Conservation (phyloP, 495 filamentous ascomycete genomes). For the Aspergillus coremiiformis region DNA sequence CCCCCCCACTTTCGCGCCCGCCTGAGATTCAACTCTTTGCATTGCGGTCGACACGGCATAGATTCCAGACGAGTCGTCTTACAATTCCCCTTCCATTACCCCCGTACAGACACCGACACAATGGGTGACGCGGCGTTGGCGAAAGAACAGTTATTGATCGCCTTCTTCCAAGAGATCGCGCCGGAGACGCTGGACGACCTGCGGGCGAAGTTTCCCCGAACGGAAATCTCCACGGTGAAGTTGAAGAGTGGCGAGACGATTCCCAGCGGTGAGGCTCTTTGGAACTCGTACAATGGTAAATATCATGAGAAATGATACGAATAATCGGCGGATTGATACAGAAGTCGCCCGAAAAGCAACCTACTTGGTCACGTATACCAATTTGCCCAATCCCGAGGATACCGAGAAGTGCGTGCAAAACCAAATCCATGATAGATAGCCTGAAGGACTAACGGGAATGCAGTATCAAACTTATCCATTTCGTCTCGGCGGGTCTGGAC, state of each 20-base stretch:
- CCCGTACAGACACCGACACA: not conserved
- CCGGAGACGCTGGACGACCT: not conserved
- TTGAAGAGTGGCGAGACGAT: conserved; percentile 4
- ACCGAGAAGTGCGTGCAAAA: conserved; percentile 9
- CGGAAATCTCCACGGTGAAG: conserved; percentile 3
- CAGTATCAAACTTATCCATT: conserved; percentile 65
- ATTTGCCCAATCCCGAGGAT: conserved; percentile 16
- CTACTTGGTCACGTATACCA: conserved; percentile 12
- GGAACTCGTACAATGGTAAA: not conserved
- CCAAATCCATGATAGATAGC: not conserved
- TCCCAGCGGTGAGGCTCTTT: conserved; percentile 10
- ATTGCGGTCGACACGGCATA: no score
- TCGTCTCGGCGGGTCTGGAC: conserved; percentile 69
- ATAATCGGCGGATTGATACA: not conserved
- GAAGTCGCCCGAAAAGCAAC: conserved; percentile 12
- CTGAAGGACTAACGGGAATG: conserved; percentile 1
- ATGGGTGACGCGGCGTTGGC: conserved; percentile 33
- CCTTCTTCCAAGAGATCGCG: conserved; percentile 6
- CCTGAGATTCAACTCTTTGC: no score
- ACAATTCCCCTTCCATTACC: not conserved
- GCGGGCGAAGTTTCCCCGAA: conserved; percentile 11
- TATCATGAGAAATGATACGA: not conserved
- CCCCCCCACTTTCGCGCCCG: not conserved
- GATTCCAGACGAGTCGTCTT: not conserved
- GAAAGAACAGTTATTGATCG: conserved; percentile 10